Evolutionary conservation across 139 green algal genomes (phyloP), one percentile per base, ranked within the genome.

Genomic region (Chlamydomonas sphaeroides): DNA sequence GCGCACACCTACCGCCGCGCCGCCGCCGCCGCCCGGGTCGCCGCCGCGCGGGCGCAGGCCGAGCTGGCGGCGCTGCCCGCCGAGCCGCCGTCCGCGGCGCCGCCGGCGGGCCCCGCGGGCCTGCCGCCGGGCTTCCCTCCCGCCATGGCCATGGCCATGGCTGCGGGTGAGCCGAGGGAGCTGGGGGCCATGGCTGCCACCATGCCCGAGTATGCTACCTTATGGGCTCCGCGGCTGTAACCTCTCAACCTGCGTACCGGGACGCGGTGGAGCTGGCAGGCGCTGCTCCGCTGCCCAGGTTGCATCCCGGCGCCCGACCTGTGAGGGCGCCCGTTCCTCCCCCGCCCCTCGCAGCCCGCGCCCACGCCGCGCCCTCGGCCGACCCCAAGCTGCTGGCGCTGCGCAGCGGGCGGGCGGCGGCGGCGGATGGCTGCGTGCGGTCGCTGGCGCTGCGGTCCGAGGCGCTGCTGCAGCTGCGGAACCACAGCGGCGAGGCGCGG

Each of bases 381-480:
- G 65, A 84, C 77, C 77, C 65, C 5, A 48, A 48, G 35, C 35
- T 76, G 35, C 10, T 32, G 26, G 65, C 48, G 21, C 26, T 66
- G 32, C 49, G 77, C 21, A 3, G 30, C n/a, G 59, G 56, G 17
- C 74, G 74, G 18, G 39, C 6, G 10, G 74, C 41, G 41, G 61
- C 89, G 63, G 39, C 49, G 11, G 53, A 77, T n/a, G 63, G 71
- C n/a, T 25, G 61, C 20, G 75, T 89, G 67, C 65, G 84, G n/a
- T 63, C 89, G 18, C 80, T 91, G 72, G 72, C 80, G 25, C 71
- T 77, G 0, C 28, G 77, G 0, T 85, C 65, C 38, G 90, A 93
- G 81, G 88, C 80, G 70, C 72, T 80, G 39, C 83, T 76, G 30
- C 86, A 84, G 49, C 84, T 76, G 17, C 23, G 56, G 56, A 17